Base-by-base conservation (phyloP, 1,284 basidiomycete genomes). In the Sanghuangporus sanghuang region DNA sequence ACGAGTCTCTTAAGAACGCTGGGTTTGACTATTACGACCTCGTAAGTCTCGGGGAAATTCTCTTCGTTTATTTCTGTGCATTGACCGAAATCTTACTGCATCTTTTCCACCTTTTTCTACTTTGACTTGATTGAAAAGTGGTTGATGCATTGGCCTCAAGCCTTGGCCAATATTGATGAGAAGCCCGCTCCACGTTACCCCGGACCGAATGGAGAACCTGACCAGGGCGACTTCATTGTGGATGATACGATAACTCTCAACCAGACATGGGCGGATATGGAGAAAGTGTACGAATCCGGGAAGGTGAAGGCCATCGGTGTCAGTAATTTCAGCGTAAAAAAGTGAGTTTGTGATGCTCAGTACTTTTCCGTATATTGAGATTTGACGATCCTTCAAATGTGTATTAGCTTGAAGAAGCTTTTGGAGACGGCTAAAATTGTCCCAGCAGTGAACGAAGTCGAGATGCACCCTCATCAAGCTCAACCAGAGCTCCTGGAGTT, bases 191-290 rank as follows among this genome's bases (percentile, higher is more conserved):
- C 62, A 8, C 55, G 62, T 42, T 32, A 63, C 32, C 62, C 62
- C n/a, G 62, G 62, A 8, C 56, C 62, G 6, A 63, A 63, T 21
- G 63, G 59, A n/a, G 63, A 73, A 63, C 64, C 71, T n/a, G 50
- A 59, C 2, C 69, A 71, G 32, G 71, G 71, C 9, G 63, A 72
- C 42, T 64, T 67, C 49, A 74, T 73, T 67, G 70, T 75, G 56
- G 77, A 78, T 68, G 74, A 77, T 16, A 70, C 70, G 23, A 78
- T 77, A 63, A 74, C 77, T 38, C 75, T 82, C 66, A 72, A 72
- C 63, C 73, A 84, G 57, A 83, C 82, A 0, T 85, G 83, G 83
- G 71, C 72, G 32, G 76, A 79, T 62, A 82, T 82, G 81, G 83
- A 83, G 72, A 77, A 76, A 62, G 64, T 79, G 0, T 71, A 77